Percentiles rank a stretch among this genome's conserved stretches.
These are phyloP conservation scores for Sordariomycetes sp. DNA, from an alignment of 2,329 filamentous ascomycete genomes.

Conservation along the genomic window DNA sequence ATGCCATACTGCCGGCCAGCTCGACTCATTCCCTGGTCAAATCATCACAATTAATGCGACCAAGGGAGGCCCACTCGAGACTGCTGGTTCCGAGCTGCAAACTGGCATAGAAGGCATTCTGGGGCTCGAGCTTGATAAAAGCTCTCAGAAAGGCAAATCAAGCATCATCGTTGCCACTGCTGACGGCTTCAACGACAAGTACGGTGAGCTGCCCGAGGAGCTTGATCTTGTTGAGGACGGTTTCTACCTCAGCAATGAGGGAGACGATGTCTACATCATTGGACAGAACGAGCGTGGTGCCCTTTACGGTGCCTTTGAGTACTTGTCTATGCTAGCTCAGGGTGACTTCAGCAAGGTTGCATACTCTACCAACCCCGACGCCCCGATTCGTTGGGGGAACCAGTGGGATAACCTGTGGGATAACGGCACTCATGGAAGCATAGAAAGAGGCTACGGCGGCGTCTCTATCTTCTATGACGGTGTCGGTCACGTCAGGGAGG, in stretches of 20 bases:
- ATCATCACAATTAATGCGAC: conserved; percentile 47
- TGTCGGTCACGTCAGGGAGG: conserved; percentile 40
- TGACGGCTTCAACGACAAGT: conserved; percentile 21
- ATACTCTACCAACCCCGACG: conserved; percentile 45
- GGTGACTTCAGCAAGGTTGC: conserved; percentile 39
- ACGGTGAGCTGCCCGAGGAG: conserved; percentile 17
- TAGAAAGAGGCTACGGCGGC: conserved; percentile 61
- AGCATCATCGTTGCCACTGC: conserved; percentile 13
- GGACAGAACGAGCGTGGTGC: conserved; percentile 59
- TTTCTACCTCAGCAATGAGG: conserved; percentile 46
- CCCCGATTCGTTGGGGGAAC: conserved; percentile 60
- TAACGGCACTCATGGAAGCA: conserved; percentile 32
- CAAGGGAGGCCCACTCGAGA: conserved; percentile 44
- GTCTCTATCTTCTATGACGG: conserved; percentile 55
- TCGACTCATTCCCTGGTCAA: conserved; percentile 30
- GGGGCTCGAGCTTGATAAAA: conserved; percentile 31
- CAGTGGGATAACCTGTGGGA: conserved; percentile 65
- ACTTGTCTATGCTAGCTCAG: conserved; percentile 55
- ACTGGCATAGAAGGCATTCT: conserved; percentile 49
- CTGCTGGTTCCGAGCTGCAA: conserved; percentile 49
- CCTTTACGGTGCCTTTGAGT: conserved; percentile 62
- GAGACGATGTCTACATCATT: conserved; percentile 43
- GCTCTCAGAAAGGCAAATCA: background rate
- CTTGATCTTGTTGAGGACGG: conserved; percentile 44
- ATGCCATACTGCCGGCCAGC: conserved; percentile 15